Percentiles rank a stretch among this genome's conserved stretches.
Conservation (phyloP, 2,329 filamentous ascomycete species). For the Aspergillus sp. region DNA sequence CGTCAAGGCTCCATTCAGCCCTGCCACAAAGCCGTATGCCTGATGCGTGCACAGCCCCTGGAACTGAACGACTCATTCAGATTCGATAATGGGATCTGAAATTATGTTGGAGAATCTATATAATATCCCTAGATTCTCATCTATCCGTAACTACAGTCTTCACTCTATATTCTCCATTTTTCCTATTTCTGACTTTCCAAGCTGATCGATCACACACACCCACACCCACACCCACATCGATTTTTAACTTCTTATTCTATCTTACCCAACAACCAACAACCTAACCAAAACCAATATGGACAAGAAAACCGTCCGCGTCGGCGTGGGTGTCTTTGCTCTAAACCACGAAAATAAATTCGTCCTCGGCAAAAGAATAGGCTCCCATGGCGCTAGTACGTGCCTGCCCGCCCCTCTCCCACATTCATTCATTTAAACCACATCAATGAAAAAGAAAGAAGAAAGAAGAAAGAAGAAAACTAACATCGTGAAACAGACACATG, state of each 20-base stretch:
- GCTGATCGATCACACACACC: too few species aligned
- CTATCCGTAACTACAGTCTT: too few species aligned
- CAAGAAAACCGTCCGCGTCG: conserved; percentile 9
- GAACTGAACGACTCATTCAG: too few species aligned
- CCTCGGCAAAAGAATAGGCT: conserved; percentile 16
- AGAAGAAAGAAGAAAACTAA: neutral
- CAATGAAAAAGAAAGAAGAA: neutral
- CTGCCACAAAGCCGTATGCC: too few species aligned
- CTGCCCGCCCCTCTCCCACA: neutral
- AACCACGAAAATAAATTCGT: conserved; percentile 13
- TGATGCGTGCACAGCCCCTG: too few species aligned
- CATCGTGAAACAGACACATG: conserved; percentile 51
- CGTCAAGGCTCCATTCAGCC: too few species aligned
- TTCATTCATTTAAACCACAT: too few species aligned
- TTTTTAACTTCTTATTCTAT: neutral
- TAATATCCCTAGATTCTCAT: too few species aligned
- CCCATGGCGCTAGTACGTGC: conserved; percentile 16
- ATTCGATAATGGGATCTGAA: too few species aligned
- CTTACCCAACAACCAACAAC: neutral
- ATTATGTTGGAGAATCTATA: too few species aligned
- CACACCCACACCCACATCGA: neutral
- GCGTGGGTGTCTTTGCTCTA: conserved; percentile 17
- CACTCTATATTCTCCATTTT: too few species aligned
- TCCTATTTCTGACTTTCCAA: too few species aligned
- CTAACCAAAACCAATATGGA: neutral